Base-by-base conservation (phyloP, 2,329 filamentous ascomycete species). In the Scedosporium apiospermum region DNA sequence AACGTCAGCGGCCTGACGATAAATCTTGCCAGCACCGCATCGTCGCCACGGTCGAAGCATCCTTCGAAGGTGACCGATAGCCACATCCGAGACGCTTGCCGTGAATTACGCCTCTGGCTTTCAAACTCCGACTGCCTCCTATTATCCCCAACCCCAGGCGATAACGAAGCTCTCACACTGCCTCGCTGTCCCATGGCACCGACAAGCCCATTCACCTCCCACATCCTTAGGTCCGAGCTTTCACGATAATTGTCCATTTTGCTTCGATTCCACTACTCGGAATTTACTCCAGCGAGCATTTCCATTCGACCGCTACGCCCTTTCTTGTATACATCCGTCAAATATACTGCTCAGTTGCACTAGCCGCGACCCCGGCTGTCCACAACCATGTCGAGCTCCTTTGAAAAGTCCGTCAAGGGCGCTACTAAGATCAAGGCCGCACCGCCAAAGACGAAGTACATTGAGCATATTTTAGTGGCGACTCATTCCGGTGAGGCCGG, bases 371-470 rank as follows among this genome's bases (percentile, higher is more conserved):
- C 38, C 27, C 21, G 21, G 26, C 34, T n/a, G 18, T 12, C 9
- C 21, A 21, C 34, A 62, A 72, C 60, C 68, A 93, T 93, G 90
- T 86, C 89, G 68, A 90, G 87, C 80, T 93, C 90, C 64, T 98
- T 98, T 74, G 95, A 99, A 82, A 99, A 98, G 83, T 96, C 93
- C 69, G 95, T 99, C 73, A 98, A 98, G 82, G 95, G 93, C 78
- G 93, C 91, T 70, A 98, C 93, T 71, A 98, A 98, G 82, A 91
- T 96, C 74, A 98, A 97, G 86, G 65, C 64, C 27, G 95, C 95
- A 68, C 91, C 95, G 65, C 95, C 95, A 60, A 99, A 99, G 80
- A 95, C 93, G 63, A 99, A 99, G 78, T 99, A 98, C 79, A 96
- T 99, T 79, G 95, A 99, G 76, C 92, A 97, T 73, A 97, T 99